Conservation (phyloP, 306 rosid genomes). For the Myrica gale region DNA sequence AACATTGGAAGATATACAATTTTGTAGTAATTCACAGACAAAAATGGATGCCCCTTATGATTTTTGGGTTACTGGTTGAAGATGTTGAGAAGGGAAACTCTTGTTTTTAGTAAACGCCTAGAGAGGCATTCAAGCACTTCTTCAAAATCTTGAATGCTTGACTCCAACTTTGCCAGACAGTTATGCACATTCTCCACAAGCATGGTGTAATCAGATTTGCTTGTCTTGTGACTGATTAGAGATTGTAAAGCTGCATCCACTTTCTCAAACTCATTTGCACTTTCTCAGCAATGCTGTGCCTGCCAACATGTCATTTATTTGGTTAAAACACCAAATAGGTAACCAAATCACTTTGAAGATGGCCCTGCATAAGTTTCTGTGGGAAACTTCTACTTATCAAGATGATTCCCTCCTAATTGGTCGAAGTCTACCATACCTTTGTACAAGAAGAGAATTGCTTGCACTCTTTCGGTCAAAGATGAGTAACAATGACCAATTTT, state of each 20-base stretch:
- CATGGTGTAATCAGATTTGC: not conserved
- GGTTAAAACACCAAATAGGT: not conserved
- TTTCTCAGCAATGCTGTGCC: too few species aligned
- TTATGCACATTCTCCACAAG: slow-evolving; percentile 20
- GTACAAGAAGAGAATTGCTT: slow-evolving; percentile 58
- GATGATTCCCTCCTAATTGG: not conserved
- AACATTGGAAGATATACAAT: not conserved
- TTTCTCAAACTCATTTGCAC: slow-evolving; percentile 16
- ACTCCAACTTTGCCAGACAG: slow-evolving; percentile 31
- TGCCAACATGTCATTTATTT: too few species aligned
- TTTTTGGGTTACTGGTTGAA: slow-evolving; percentile 2
- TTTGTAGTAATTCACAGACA: not conserved
- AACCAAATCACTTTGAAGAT: not conserved
- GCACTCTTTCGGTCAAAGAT: slow-evolving; percentile 53
- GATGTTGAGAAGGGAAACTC: slow-evolving; percentile 37
- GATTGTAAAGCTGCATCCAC: slow-evolving; percentile 22
- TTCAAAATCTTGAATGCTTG: slow-evolving; percentile 37
- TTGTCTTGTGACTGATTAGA: not conserved
- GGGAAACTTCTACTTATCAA: not conserved
- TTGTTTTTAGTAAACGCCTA: slow-evolving; percentile 33
- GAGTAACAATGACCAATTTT: slow-evolving; percentile 70
- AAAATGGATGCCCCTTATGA: not conserved
- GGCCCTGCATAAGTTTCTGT: slow-evolving; percentile 1
- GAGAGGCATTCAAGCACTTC: slow-evolving; percentile 30
- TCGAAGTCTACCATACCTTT: slow-evolving; percentile 49